Base-by-base conservation (phyloP, 805 yeast species). In the Kazachstania africana region DNA sequence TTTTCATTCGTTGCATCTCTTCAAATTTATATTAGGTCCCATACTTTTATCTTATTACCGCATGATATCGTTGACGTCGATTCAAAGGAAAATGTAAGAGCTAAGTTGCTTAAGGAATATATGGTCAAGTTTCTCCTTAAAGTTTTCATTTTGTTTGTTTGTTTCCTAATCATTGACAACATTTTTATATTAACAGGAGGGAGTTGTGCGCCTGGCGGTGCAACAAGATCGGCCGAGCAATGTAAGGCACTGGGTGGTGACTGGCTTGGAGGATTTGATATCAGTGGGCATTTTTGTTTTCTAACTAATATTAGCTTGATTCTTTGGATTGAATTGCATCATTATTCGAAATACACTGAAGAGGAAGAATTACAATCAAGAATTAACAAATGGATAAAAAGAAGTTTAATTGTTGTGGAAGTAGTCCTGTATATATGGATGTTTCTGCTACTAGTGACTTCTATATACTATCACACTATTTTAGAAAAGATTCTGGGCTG, bases 381-480 rank as follows among this genome's bases (percentile, higher is more conserved):
- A 8, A 13, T 34, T 6, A 32, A 33, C 22, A 24, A 12, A n/a
- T 31, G 32, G 31, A 26, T 31, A 20, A 35, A 27, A 20, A 26
- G 29, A 12, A 34, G 36, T 3, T 13, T 45, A 12, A 25, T 12
- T 3, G 13, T 23, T 3, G 31, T 36, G 3, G 5, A 47, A 1
- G 9, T 31, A 6, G 39, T 47, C 1, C 38, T 63, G 12, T n/a
- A 33, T 3, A 36, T 53, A 3, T 83, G 88, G 77, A 73, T 78
- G 73, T 28, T 39, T 12, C 32, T 62, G 24, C 60, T 85, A 20
- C 55, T 77, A 13, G 72, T 83, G 65, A 88, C 97, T 1, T 69
- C 85, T 29, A 60, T 78, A 10, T 81, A 82, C 52, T 88, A 85
- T 63, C 97, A 88, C 55, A 74, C 91, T 1, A 47, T 78, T 8